These are phyloP conservation scores for Ceratobasidium sp. DNA, from an alignment of 1,284 basidiomycete genomes.

Conservation along the genomic window DNA sequence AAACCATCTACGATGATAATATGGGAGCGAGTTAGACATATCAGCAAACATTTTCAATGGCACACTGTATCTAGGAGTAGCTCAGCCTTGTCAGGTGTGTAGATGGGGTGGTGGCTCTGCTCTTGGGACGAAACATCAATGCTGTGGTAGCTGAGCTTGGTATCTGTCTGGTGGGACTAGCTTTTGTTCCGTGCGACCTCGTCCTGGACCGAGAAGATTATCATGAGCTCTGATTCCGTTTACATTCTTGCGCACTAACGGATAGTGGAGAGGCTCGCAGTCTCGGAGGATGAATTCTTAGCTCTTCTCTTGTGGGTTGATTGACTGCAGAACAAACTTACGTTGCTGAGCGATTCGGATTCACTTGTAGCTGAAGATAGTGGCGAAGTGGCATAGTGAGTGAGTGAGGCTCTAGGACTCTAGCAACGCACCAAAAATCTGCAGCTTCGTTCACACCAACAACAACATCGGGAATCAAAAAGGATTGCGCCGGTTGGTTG, in stretches of 20 bases:
- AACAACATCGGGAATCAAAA: constrained; percentile 18
- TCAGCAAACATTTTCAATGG: neutral
- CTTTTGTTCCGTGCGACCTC: constrained; percentile 12
- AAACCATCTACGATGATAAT: constrained; percentile 6
- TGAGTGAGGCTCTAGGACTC: neutral
- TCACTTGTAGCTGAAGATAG: neutral
- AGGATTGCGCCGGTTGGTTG: neutral
- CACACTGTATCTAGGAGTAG: neutral
- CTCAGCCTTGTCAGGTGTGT: neutral
- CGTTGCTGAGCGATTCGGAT: neutral
- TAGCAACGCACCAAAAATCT: neutral
- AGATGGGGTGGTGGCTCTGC: neutral
- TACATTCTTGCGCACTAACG: neutral
- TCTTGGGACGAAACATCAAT: neutral
- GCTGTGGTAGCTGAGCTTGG: constrained; percentile 1
- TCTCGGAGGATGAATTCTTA: neutral
- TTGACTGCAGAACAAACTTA: neutral
- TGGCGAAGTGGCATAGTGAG: constrained; percentile 17
- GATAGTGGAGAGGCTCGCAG: neutral
- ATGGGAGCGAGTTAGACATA: neutral
- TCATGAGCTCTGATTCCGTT: neutral
- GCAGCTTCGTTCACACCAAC: constrained; percentile 8
- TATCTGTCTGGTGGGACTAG: constrained; percentile 3
- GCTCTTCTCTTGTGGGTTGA: neutral
- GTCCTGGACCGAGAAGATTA: constrained; percentile 2